Percentiles rank a stretch among this genome's conserved stretches.
These are phyloP conservation scores for Metschnikowia noctiluminum DNA, from an alignment of 805 yeast species.

Conservation along the genomic window DNA sequence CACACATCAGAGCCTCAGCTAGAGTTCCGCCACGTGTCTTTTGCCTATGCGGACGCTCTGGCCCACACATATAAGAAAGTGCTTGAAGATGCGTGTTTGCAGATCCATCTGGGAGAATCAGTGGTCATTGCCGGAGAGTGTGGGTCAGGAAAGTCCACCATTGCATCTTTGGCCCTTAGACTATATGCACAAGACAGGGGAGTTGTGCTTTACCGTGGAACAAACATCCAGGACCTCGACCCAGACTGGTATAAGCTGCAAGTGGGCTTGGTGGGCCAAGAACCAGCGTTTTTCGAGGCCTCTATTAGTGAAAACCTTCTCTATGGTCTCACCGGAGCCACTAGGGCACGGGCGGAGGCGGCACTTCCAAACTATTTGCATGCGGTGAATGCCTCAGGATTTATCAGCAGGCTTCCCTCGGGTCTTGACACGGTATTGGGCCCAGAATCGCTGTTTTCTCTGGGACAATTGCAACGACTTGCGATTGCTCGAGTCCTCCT, in stretches of 20 bases:
- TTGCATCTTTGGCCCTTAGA: constrained; percentile 54
- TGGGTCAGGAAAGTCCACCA: constrained; percentile 89
- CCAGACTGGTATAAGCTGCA: constrained; percentile 46
- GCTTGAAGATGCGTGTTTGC: constrained; percentile 42
- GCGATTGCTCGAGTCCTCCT: constrained; percentile 81
- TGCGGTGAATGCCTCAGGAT: constrained; percentile 50
- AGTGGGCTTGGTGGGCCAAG: constrained; percentile 74
- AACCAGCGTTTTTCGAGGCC: constrained; percentile 68
- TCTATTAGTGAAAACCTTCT: constrained; percentile 65
- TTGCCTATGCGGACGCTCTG: constrained; percentile 41
- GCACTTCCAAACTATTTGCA: constrained; percentile 37
- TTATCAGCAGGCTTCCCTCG: constrained; percentile 51
- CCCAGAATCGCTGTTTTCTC: constrained; percentile 55
- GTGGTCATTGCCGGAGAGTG: constrained; percentile 80
- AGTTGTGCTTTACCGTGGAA: constrained; percentile 42
- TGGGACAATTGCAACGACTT: constrained; percentile 87
- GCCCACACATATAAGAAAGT: constrained; percentile 23
- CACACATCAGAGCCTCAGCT: constrained; percentile 7
- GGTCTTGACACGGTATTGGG: constrained; percentile 62
- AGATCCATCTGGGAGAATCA: constrained; percentile 44
- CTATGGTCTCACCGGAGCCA: constrained; percentile 47
- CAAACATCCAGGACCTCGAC: constrained; percentile 46
- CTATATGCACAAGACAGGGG: constrained; percentile 45
- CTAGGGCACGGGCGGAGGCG: constrained; percentile 22
- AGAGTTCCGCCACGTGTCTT: constrained; percentile 48